Conservation (phyloP, 148 eudicot genomes). For the Polygonum maritimum region DNA sequence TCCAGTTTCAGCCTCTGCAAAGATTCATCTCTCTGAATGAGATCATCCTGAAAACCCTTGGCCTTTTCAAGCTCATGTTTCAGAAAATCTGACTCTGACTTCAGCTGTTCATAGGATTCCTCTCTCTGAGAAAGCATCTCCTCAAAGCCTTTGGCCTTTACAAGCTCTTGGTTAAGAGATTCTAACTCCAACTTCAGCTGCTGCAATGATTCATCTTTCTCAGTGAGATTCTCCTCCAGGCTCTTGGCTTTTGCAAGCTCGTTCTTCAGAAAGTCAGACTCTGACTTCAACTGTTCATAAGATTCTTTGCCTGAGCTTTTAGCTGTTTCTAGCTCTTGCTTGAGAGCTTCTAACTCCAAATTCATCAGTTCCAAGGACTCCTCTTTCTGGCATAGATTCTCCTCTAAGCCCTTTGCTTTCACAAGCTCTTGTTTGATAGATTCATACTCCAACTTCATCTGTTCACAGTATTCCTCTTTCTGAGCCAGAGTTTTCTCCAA, state of each 20-base stretch:
- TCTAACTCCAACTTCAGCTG: slow-evolving; percentile 41
- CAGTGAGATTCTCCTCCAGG: slow-evolving; percentile 38
- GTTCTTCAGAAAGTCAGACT: slow-evolving; percentile 22
- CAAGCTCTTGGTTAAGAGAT: slow-evolving; percentile 42
- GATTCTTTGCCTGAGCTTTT: slow-evolving; percentile 32
- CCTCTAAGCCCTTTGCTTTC: slow-evolving; percentile 38
- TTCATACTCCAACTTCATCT: slow-evolving; percentile 11
- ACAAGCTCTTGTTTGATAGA: slow-evolving; percentile 45
- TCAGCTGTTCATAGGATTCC: slow-evolving; percentile 16
- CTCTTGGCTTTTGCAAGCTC: slow-evolving; percentile 41
- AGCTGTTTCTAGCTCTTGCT: slow-evolving; percentile 47
- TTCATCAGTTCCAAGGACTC: slow-evolving; percentile 5
- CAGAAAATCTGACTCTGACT: slow-evolving; percentile 17
- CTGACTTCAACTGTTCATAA: slow-evolving; percentile 27
- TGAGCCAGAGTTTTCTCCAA: slow-evolving; percentile 21
- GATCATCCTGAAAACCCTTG: slow-evolving; percentile 13
- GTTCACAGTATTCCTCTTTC: slow-evolving; percentile 16
- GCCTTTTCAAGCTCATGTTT: slow-evolving; percentile 21
- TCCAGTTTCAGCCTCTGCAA: slow-evolving; percentile 35
- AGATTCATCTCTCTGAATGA: slow-evolving; percentile 4
- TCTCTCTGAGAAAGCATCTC: slow-evolving; percentile 13
- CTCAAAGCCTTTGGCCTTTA: slow-evolving; percentile 30
- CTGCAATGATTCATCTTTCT: slow-evolving; percentile 46
- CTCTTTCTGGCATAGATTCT: slow-evolving; percentile 18
- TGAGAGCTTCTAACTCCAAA: slow-evolving; percentile 46